phyloP scores from a whole-genome alignment of 1,284 basidiomycete genomes.

The Quambalaria eucalypti region DNA sequence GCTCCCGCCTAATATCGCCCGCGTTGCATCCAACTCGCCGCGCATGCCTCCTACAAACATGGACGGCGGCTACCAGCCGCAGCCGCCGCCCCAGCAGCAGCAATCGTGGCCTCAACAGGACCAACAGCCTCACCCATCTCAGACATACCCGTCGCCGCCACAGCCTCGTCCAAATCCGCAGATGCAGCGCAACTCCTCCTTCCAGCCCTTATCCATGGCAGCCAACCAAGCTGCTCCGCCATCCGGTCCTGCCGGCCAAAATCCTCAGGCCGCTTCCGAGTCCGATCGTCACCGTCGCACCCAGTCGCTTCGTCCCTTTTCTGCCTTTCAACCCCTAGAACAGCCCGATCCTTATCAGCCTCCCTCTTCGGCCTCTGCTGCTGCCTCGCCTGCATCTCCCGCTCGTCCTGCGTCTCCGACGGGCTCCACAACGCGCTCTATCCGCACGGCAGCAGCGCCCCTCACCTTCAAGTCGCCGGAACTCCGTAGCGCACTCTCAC shows the following conservation, averaged over 20 bases:
- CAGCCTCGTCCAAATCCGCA: neutral
- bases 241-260: too few species aligned
- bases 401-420: slow-evolving; percentile 20
- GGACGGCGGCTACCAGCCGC: too few species aligned
- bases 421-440: slow-evolving; percentile 24
- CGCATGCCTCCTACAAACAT: too few species aligned
- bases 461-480: slow-evolving; percentile 43
- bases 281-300: slow-evolving; percentile 4
- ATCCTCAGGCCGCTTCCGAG: neutral
- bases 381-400: slow-evolving; percentile 10
- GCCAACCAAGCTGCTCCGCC: neutral
- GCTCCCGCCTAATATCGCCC: too few species aligned
- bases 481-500: slow-evolving; percentile 34
- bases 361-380: neutral
- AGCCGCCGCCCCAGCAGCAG: neutral
- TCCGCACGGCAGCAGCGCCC: slow-evolving; percentile 22
- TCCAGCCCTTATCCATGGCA: neutral
- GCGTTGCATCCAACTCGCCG: too few species aligned
- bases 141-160: too few species aligned
- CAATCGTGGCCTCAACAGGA: too few species aligned
- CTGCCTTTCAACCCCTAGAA: slow-evolving; percentile 41
- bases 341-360: slow-evolving; percentile 15
- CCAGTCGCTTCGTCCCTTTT: slow-evolving; percentile 29
- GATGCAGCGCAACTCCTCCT: neutral
- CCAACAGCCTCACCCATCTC: too few species aligned